Evolutionary conservation across 106 monocot genomes (phyloP), one percentile per base, ranked within the genome.

Genomic region (Gastrodia elata): DNA sequence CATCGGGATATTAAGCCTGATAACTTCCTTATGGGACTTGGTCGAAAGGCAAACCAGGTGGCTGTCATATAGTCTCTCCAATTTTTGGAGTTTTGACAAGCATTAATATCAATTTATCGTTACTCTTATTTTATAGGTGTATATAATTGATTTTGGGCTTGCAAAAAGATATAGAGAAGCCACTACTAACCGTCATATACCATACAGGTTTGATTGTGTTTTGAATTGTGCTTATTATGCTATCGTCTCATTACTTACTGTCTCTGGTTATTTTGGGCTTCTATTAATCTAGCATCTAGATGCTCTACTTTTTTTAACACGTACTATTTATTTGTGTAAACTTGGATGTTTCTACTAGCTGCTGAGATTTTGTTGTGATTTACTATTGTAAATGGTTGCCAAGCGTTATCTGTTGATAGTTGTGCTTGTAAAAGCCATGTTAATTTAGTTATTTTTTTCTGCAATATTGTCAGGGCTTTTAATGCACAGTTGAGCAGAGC

Each of bases 21-120:
- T 82, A 98, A 98, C 75, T 98, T 98, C 71, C 90, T 98, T 36
- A 98, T 98, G 97, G 97, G 97, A 64, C 93, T 97, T 80, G 92
- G 92, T 46, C 80, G 92, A 36, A 92, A 92, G 83, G 96, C 96
- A 75, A 97, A 97, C 74, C 96, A 97, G 96, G 96, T 89, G 75
- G 34, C 5, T 40, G 6, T 40, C 18, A 8, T 69, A 20, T 69
- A 69, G 6, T 40, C 18, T 34, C 40, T 8, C 35, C 24, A 69
- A 24, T 69, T 22, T 69, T 9, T 24, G 35, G 32, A 26, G 39
- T 18, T n/a, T 69, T 69, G 67, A 40, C n/a, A 36, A 40, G 22
- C 26, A 9, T 40, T 69, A 35, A 16, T 56, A 16, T 64, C 9
- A 28, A 8, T 7, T 64, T 7, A 27, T 49, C 4, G 41, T n/a